These are phyloP conservation scores for Chaetomiaceae sp. DNA, from an alignment of 2,329 filamentous ascomycete genomes.

Conservation along the genomic window DNA sequence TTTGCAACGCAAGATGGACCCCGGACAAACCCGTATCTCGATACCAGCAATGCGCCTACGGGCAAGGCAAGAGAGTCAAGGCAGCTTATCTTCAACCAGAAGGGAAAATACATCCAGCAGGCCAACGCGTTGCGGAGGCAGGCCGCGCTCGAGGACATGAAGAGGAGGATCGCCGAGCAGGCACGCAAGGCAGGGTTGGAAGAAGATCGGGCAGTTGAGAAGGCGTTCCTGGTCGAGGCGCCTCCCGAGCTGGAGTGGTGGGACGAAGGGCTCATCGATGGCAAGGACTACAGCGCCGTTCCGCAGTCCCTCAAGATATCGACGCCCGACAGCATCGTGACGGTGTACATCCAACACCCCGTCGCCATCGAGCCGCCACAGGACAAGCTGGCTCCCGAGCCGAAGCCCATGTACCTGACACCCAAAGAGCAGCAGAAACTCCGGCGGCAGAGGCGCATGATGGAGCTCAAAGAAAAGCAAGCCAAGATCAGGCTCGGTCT, in stretches of 20 bases:
- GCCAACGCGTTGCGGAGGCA: slow-evolving; percentile 84
- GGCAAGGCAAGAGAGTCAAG: slow-evolving; percentile 64
- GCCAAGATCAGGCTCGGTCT: slow-evolving; percentile 91
- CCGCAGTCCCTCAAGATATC: slow-evolving; percentile 65
- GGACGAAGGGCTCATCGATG: slow-evolving; percentile 82
- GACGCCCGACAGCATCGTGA: slow-evolving; percentile 79
- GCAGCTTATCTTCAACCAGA: slow-evolving; percentile 83
- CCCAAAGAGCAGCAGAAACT: slow-evolving; percentile 87
- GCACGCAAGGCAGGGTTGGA: slow-evolving; percentile 89
- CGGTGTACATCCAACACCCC: slow-evolving; percentile 87
- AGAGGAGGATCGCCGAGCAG: slow-evolving; percentile 82
- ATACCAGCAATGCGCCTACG: slow-evolving; percentile 55
- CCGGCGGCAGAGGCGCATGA: slow-evolving; percentile 83
- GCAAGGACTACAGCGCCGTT: slow-evolving; percentile 67
- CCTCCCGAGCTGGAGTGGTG: slow-evolving; percentile 96
- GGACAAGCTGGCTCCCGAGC: slow-evolving; percentile 70
- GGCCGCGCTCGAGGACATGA: slow-evolving; percentile 87
- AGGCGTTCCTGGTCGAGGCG: slow-evolving; percentile 76
- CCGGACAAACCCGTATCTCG: slow-evolving; percentile 72
- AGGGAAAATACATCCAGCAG: slow-evolving; percentile 96
- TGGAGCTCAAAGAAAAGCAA: slow-evolving; percentile 91
- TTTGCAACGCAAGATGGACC: slow-evolving; percentile 30
- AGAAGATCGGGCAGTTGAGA: slow-evolving; percentile 83
- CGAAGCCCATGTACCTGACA: slow-evolving; percentile 91
- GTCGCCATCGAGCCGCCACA: slow-evolving; percentile 87